These are phyloP conservation scores for Tylopilus rubrobrunneus DNA, from an alignment of 768 basidiomycete species.

Conservation along the genomic window DNA sequence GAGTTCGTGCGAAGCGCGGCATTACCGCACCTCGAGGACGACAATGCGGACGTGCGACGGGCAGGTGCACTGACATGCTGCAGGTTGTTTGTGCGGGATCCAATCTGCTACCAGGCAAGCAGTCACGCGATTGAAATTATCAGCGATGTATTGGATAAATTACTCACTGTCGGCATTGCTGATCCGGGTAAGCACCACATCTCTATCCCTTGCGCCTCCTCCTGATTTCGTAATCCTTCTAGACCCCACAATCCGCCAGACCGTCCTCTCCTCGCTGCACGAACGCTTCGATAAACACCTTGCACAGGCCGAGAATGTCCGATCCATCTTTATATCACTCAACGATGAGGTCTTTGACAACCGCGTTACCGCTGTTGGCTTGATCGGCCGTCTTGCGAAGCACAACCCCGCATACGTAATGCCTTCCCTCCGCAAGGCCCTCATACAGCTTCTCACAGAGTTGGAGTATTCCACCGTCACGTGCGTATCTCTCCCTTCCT, in stretches of 20 bases:
- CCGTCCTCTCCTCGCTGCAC: slow-evolving; percentile 82
- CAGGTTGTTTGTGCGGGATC: slow-evolving; percentile 86
- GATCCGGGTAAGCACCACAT: slow-evolving; percentile 71
- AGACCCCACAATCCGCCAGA: slow-evolving; percentile 78
- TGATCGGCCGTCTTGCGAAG: slow-evolving; percentile 90
- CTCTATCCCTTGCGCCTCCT: slow-evolving; percentile 1
- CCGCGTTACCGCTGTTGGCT: slow-evolving; percentile 80
- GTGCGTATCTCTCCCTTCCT: slow-evolving; percentile 43
- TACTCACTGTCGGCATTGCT: slow-evolving; percentile 91
- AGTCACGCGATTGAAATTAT: slow-evolving; percentile 96
- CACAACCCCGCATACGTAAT: slow-evolving; percentile 99
- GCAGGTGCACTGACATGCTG: slow-evolving; percentile 93
- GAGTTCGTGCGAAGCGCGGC: slow-evolving; percentile 94
- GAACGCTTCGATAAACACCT: slow-evolving; percentile 96
- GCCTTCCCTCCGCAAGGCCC: slow-evolving; percentile 90
- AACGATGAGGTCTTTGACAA: slow-evolving; percentile 97
- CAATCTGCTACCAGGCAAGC: slow-evolving; percentile 94
- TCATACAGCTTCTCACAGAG: slow-evolving; percentile 95
- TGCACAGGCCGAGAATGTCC: slow-evolving; percentile 97
- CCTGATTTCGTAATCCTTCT: not conserved
- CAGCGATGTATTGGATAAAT: slow-evolving; percentile 95
- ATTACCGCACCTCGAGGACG: slow-evolving; percentile 91
- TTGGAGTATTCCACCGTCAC: slow-evolving; percentile 90
- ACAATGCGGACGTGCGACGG: slow-evolving; percentile 79
- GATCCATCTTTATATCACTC: slow-evolving; percentile 92